These are phyloP conservation scores for Elsinoe batatas DNA, from an alignment of 2,329 filamentous ascomycete genomes.

Conservation along the genomic window DNA sequence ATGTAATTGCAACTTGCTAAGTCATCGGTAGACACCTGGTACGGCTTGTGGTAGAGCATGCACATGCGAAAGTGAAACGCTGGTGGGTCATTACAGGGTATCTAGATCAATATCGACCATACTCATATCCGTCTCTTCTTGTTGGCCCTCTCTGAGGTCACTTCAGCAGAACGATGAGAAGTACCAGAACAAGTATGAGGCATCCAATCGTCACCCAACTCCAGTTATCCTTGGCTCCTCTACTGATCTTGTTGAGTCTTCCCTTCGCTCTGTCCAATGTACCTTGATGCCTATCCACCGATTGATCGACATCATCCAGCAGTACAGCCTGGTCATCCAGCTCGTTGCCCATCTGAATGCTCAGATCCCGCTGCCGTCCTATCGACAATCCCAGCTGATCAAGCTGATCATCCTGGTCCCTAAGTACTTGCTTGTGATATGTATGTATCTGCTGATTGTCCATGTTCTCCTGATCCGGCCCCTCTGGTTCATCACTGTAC, in stretches of 20 bases:
- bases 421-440: slow-evolving; percentile 70
- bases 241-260: slow-evolving; percentile 60
- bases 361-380: slow-evolving; percentile 78
- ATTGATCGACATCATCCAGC: slow-evolving; percentile 78
- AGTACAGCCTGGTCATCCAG: slow-evolving; percentile 81
- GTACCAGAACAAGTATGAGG: slow-evolving; percentile 69
- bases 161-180: slow-evolving; percentile 76
- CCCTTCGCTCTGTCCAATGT: slow-evolving; percentile 66
- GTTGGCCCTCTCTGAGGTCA: slow-evolving; percentile 28
- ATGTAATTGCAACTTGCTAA: too few species aligned
- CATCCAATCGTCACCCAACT: slow-evolving; percentile 73
- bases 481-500: slow-evolving; percentile 60
- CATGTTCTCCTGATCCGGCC: slow-evolving; percentile 47
- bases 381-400: slow-evolving; percentile 80
- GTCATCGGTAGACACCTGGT: too few species aligned
- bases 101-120: not conserved
- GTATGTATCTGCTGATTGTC: slow-evolving; percentile 77
- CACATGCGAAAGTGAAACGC: not conserved
- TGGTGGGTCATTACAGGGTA: slow-evolving; percentile 9
- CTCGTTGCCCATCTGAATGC: slow-evolving; percentile 93
- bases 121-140: not conserved
- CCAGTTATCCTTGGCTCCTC: slow-evolving; percentile 73
- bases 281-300: slow-evolving; percentile 69
- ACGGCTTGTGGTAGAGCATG: too few species aligned
- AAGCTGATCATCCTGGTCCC: slow-evolving; percentile 90